These are phyloP conservation scores for Cadophora gregata DNA, from an alignment of 2,329 filamentous ascomycete genomes.

Conservation along the genomic window DNA sequence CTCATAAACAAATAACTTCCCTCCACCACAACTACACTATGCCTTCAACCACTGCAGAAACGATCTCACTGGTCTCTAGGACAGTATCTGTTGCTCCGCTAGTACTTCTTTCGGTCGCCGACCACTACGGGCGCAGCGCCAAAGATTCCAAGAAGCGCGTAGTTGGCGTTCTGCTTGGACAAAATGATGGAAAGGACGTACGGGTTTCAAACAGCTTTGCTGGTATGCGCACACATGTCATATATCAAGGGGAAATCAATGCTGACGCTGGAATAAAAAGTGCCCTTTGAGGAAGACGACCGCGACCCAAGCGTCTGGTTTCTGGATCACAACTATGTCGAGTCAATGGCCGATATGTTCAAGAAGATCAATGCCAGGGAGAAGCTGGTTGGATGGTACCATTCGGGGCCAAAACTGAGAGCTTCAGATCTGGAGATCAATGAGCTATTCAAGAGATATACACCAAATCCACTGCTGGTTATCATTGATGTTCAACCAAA, in stretches of 20 bases:
- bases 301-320: conserved; percentile 99
- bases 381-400: conserved; percentile 99
- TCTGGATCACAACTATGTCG: conserved; percentile 98
- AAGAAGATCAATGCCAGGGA: conserved; percentile 99
- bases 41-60: conserved; percentile 97
- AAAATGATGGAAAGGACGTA: conserved; percentile 96
- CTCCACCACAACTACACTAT: conserved; percentile 55
- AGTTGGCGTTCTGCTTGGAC: conserved; percentile 90
- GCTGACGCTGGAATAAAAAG: conserved; percentile 53
- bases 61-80: conserved; percentile 89
- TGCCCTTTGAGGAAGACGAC: conserved; percentile 98
- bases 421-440: conserved; percentile 99
- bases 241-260: neutral
- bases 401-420: conserved; percentile 94
- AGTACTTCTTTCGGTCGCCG: conserved; percentile 95
- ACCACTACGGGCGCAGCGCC: conserved; percentile 94
- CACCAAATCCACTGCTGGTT: conserved; percentile 91
- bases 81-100: conserved; percentile 97
- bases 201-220: conserved; percentile 99
- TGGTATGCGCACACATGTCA: conserved; percentile 59
- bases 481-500: conserved; percentile 99
- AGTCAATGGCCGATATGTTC: conserved; percentile 99
- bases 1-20: conserved; percentile 19
- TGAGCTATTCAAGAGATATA: conserved; percentile 99
- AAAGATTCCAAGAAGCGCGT: conserved; percentile 88